phyloP scores from a whole-genome alignment of 2,329 filamentous ascomycete genomes.

The Xylariaceae sp. region DNA sequence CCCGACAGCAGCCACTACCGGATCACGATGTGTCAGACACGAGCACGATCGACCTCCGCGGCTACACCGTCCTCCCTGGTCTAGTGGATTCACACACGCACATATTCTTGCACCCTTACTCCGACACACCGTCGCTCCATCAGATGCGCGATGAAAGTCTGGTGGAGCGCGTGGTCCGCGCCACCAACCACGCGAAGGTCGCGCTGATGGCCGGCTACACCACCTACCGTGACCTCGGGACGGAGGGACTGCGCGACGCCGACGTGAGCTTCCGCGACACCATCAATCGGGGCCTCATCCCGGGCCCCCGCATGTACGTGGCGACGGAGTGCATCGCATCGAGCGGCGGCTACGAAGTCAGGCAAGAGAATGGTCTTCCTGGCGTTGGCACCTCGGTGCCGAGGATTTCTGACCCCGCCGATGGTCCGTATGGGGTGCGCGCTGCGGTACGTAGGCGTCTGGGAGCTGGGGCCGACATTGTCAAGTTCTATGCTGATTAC shows the following conservation, averaged over 20 bases:
- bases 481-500: constrained; percentile 51
- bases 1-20: constrained; percentile 8
- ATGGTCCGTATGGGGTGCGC: constrained; percentile 42
- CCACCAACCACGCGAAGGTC: constrained; percentile 46
- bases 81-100: constrained; percentile 54
- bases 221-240: constrained; percentile 53
- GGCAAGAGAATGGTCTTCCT: constrained; percentile 38
- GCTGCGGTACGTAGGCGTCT: constrained; percentile 42
- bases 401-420: constrained; percentile 38
- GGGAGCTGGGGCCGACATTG: constrained; percentile 44
- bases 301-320: constrained; percentile 52
- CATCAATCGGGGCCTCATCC: constrained; percentile 49
- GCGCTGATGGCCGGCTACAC: constrained; percentile 55
- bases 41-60: constrained; percentile 46
- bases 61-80: constrained; percentile 46
- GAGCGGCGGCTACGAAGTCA: constrained; percentile 44
- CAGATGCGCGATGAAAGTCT: constrained; percentile 56
- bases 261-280: constrained; percentile 49
- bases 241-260: constrained; percentile 44
- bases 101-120: constrained; percentile 50
- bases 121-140: constrained; percentile 25
- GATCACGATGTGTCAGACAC: constrained; percentile 6
- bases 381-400: constrained; percentile 29
- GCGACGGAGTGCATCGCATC: constrained; percentile 47
- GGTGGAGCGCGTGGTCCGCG: constrained; percentile 52